Evolutionary conservation across 108 stramenopile species (phyloP).

Genomic region (Craspedostauros australis): DNA sequence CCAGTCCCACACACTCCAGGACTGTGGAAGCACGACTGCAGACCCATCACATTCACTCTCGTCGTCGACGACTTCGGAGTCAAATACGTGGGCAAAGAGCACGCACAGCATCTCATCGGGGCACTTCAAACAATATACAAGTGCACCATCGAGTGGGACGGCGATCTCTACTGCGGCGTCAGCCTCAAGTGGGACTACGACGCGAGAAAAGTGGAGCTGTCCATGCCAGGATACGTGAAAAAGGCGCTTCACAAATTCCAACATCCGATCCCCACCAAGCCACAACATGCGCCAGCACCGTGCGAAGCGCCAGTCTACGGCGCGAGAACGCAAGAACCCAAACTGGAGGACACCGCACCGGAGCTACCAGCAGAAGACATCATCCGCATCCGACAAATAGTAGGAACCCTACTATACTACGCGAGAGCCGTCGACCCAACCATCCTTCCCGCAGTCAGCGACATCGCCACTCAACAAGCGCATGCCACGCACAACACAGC

Average conservation of each 20-base stretch:
- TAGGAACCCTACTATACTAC: constrained; percentile 35
- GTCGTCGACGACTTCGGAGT: constrained; percentile 53
- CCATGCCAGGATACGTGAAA: constrained; percentile 39
- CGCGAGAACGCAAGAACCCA: constrained; percentile 26
- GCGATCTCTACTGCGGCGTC: constrained; percentile 18
- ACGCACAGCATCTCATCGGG: constrained; percentile 33
- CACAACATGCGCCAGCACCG: constrained; percentile 34
- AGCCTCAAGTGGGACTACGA: constrained; percentile 41
- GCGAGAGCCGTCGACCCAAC: constrained; percentile 33
- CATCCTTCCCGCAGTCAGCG: constrained; percentile 16
- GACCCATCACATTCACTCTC: constrained; percentile 25
- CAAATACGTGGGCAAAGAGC: constrained; percentile 24
- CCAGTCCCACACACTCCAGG: constrained; percentile 19
- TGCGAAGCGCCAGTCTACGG: constrained; percentile 29
- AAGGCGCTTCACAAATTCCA: constrained; percentile 26
- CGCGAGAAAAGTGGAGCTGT: constrained; percentile 20
- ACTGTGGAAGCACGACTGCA: constrained; percentile 24
- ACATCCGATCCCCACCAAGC: constrained; percentile 20
- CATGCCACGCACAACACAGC: constrained; percentile 12
- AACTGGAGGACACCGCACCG: constrained; percentile 13
- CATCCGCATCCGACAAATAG: constrained; percentile 28
- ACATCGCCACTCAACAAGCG: constrained; percentile 25
- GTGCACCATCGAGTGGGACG: constrained; percentile 5
- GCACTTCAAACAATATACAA: constrained; percentile 16
- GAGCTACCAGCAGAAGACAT: constrained; percentile 8